Evolutionary conservation across 345 rosid genomes (phyloP).

Genomic region (Eucalyptus paniculata): DNA sequence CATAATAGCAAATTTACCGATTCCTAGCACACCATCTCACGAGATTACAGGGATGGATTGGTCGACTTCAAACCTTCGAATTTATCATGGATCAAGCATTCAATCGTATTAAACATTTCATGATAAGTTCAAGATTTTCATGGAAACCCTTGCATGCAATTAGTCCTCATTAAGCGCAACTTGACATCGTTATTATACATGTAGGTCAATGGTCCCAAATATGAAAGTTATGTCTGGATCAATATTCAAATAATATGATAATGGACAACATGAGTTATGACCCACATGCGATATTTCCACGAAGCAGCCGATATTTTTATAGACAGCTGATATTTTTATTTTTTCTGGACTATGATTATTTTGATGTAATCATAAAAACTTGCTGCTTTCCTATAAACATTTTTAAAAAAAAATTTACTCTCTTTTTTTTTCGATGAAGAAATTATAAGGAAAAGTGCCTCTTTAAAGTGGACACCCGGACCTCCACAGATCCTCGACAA

Average conservation of each 20-base stretch:
- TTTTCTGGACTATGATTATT: not conserved
- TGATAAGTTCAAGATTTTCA: not conserved
- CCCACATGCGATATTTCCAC: not conserved
- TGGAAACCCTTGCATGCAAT: not conserved
- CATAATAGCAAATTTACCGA: not conserved
- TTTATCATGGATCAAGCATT: not conserved
- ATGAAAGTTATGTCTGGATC: accelerated
- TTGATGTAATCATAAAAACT: not conserved
- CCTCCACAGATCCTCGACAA: not conserved
- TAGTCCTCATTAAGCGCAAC: not conserved
- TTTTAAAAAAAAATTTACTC: no score
- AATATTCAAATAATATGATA: not conserved
- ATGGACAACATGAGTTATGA: accelerated
- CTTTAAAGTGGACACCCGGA: not conserved
- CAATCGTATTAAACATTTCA: no score
- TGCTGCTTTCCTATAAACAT: no score
- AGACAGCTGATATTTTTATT: not conserved
- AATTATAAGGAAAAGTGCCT: not conserved
- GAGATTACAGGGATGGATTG: not conserved
- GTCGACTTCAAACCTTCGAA: not conserved
- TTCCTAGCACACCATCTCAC: not conserved
- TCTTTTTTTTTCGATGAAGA: not conserved
- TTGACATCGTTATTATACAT: not conserved
- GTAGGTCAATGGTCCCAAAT: not conserved
- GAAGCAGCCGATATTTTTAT: not conserved